These are phyloP conservation scores for Nemania sp. DNA, from an alignment of 2,329 filamentous ascomycete genomes.

Conservation along the genomic window DNA sequence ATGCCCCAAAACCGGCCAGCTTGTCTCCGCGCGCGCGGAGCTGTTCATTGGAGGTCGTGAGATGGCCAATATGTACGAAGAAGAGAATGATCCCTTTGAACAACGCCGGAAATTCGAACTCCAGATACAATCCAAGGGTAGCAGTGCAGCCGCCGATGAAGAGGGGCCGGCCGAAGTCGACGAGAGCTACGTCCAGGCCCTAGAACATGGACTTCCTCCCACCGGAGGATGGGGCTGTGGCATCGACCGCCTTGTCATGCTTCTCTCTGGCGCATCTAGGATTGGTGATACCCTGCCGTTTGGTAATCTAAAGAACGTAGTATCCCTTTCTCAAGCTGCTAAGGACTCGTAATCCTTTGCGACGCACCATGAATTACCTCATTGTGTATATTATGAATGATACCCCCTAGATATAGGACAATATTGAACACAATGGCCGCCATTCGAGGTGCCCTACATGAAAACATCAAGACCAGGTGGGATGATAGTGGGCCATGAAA, in stretches of 20 bases:
- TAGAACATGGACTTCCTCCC: constrained; percentile 92
- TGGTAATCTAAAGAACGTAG: constrained; percentile 81
- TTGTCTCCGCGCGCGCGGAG: constrained; percentile 84
- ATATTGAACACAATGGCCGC: too few relatives aligned
- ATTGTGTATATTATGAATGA: constrained; percentile 34
- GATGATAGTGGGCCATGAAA: too few relatives aligned
- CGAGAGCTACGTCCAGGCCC: constrained; percentile 83
- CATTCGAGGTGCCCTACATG: too few relatives aligned
- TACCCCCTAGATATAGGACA: constrained; percentile 23
- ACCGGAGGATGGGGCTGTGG: constrained; percentile 98
- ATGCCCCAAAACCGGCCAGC: constrained; percentile 75
- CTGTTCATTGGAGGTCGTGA: constrained; percentile 85
- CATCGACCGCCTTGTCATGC: constrained; percentile 90
- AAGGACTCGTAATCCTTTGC: constrained; percentile 30
- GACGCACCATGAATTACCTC: neutral
- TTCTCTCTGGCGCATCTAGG: constrained; percentile 80
- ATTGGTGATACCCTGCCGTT: constrained; percentile 92
- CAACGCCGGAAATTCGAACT: constrained; percentile 85
- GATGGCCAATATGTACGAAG: constrained; percentile 96
- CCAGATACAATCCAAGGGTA: constrained; percentile 56
- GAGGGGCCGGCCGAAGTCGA: constrained; percentile 68
- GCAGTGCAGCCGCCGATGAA: constrained; percentile 61
- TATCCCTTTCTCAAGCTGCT: constrained; percentile 59
- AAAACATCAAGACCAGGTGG: too few relatives aligned
- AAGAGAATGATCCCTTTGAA: constrained; percentile 92